Conservation (phyloP, 345 rosid species). For the Anastatica hierochuntica region DNA sequence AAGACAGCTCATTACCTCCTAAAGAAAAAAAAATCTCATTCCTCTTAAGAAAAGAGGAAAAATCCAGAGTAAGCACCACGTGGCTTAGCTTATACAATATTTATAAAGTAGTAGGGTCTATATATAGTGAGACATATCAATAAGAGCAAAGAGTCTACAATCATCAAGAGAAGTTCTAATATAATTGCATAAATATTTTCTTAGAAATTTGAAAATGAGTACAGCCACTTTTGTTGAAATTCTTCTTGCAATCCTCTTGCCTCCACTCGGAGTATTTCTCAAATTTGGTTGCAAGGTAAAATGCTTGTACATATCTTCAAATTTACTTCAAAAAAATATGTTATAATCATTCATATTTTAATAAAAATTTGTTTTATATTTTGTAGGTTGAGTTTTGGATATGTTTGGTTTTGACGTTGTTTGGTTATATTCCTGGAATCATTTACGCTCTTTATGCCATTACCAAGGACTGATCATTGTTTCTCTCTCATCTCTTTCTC, state of each 20-base stretch:
- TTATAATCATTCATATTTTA: not conserved
- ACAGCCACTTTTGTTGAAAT: slow-evolving; percentile 55
- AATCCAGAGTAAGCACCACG: slow-evolving; percentile 13
- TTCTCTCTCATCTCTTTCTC: not conserved
- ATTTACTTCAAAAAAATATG: not conserved
- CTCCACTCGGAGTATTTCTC: slow-evolving; percentile 89
- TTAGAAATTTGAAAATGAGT: slow-evolving; percentile 3
- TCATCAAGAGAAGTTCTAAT: slow-evolving; percentile 3
- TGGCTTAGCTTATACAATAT: slow-evolving; percentile 9
- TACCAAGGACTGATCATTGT: slow-evolving; percentile 35
- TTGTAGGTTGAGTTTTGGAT: slow-evolving; percentile 78
- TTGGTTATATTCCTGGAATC: slow-evolving; percentile 77
- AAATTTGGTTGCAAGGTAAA: slow-evolving; percentile 51
- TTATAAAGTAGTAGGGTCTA: not conserved
- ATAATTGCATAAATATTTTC: not conserved
- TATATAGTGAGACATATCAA: slow-evolving; percentile 1
- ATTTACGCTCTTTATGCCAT: slow-evolving; percentile 64
- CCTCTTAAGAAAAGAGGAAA: not conserved
- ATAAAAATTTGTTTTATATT: not conserved
- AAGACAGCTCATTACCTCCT: too few relatives aligned
- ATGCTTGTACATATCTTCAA: not conserved
- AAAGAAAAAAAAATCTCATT: not conserved
- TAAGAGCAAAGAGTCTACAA: not conserved
- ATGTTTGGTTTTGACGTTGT: slow-evolving; percentile 55
- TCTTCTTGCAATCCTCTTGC: slow-evolving; percentile 67